Base-by-base conservation (phyloP, 768 basidiomycete genomes). In the Suillus subaureus region DNA sequence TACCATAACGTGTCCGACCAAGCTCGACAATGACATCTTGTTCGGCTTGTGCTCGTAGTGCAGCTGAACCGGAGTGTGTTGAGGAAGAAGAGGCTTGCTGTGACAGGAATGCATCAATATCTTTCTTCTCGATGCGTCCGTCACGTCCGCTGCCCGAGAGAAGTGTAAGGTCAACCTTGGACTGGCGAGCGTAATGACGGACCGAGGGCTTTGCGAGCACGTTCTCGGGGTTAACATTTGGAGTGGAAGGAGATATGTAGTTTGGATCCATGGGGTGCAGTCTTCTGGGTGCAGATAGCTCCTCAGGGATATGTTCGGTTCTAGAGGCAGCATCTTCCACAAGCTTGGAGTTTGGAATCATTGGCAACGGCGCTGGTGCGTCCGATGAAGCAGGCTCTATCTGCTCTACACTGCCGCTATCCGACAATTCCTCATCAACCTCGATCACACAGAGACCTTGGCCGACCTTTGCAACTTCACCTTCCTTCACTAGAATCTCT, bases 401-500 rank as follows among this genome's bases (percentile, higher is more conserved):
- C 4, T 67, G 68, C 23, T 60, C 74, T 5, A 72, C 74, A 0
- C 63, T 67, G 16, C 61, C 63, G 4, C 62, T 64, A 16, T 70
- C 70, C n/a, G 64, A 43, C 0, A 55, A 75, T 52, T 89, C 90
- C 65, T 88, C 87, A 16, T 91, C 89, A n/a, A 89, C 88, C 70
- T 94, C 92, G 61, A 96, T 93, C 13, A 88, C 69, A 75, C 93
- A 96, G 2, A 96, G 80, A 12, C 87, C 87, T 23, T 84, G 79
- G 39, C 94, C 93, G 21, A 95, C 94, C 72, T 93, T 93, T 23
- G 92, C 92, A 21, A 95, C 83, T 72, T 93, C 86, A 23, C 94
- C 94, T 73, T 93, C 92, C 68, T 88, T 78, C 21, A 94, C 92
- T 1, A 93, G 80, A 7, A 95, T 76, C 68, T 91, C 84, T 67